A percentile compares a stretch with the other conserved stretches of the same genome.
Evolutionary conservation across 306 rosid species (phyloP).

Genomic region (Chamaecrista fasciculata): DNA sequence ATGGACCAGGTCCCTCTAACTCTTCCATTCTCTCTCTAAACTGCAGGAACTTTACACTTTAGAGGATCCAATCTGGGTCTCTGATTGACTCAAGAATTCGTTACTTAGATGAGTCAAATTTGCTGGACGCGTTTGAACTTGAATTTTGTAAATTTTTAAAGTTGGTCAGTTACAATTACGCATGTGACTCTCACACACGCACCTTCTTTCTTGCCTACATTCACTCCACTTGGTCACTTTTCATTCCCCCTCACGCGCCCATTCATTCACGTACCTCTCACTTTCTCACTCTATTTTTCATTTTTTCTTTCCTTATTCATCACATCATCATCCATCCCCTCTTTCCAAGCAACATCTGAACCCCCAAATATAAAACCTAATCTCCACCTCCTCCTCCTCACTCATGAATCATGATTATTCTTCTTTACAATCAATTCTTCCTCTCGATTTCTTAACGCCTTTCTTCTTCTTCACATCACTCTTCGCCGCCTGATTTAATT

Average conservation of each 20-base stretch:
- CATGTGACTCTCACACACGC: too few relatives aligned
- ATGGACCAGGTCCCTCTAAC: too few relatives aligned
- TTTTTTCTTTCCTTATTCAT: neutral
- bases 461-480: neutral
- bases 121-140: conserved; percentile 39
- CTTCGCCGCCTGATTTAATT: neutral
- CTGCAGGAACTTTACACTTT: too few relatives aligned
- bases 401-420: neutral
- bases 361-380: conserved; percentile 12
- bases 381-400: neutral
- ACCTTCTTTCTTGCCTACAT: neutral
- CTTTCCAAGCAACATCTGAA: conserved; percentile 36
- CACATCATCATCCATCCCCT: neutral
- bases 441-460: too few relatives aligned
- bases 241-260: conserved; percentile 3
- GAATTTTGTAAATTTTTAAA: too few relatives aligned
- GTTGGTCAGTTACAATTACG: conserved; percentile 19
- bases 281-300: neutral
- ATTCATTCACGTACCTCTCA: neutral
- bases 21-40: too few relatives aligned
- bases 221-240: neutral
- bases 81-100: neutral
- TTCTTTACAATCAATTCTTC: too few relatives aligned
- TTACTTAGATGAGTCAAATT: conserved; percentile 22
- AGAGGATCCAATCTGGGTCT: neutral